These are phyloP conservation scores for Cardamine chenopodiifolia DNA, from an alignment of 345 rosid genomes.

Conservation along the genomic window DNA sequence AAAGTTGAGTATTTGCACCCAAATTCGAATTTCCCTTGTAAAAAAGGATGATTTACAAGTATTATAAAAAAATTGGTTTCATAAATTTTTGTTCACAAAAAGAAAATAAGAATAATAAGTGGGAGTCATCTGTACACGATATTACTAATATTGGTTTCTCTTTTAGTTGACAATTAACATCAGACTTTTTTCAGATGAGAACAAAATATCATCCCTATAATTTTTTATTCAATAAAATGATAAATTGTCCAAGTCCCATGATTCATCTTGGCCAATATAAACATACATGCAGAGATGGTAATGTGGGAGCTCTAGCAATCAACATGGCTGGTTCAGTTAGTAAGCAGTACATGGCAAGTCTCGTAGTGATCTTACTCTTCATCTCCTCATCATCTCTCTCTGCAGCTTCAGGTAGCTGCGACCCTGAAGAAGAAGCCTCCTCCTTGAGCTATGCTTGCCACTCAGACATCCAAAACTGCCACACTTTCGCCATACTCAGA, in stretches of 20 bases:
- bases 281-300: background rate
- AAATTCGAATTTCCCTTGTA: background rate
- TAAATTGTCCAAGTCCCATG: background rate
- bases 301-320: background rate
- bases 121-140: background rate
- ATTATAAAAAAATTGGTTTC: background rate
- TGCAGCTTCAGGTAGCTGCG: slow-evolving; percentile 56
- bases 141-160: background rate
- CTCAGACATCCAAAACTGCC: slow-evolving; percentile 45
- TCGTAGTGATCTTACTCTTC: slow-evolving; percentile 40
- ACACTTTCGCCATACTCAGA: slow-evolving; percentile 62
- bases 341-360: slow-evolving; percentile 45
- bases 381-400: slow-evolving; percentile 41
- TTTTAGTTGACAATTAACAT: slow-evolving; percentile 5
- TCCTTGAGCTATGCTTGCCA: slow-evolving; percentile 53
- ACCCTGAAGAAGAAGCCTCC: slow-evolving; percentile 50
- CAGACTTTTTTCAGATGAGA: background rate
- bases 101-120: background rate
- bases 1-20: background rate
- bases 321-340: slow-evolving; percentile 51
- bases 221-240: background rate
- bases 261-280: slow-evolving; percentile 12
- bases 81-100: background rate
- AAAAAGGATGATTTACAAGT: background rate
- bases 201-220: background rate